A percentile compares a stretch with the other conserved stretches of the same genome.
Evolutionary conservation across 2,329 filamentous ascomycete species (phyloP).

Genomic region (Fusarium gaditjirri): DNA sequence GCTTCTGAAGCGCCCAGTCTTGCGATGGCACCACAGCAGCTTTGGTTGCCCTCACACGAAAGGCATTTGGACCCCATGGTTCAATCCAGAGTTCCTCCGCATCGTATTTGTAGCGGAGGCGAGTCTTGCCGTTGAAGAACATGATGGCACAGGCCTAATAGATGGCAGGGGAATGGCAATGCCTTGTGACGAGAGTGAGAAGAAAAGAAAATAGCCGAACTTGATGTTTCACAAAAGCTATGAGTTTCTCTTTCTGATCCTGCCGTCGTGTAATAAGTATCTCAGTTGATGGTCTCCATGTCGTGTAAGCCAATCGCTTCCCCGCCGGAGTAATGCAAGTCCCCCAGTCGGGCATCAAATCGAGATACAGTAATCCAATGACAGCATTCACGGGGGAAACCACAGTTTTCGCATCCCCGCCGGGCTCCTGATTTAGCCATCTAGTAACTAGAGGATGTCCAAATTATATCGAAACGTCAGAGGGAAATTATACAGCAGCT

Average conservation of each 20-base stretch:
- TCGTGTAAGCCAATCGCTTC: conserved; percentile 14
- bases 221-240: background rate
- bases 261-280: background rate
- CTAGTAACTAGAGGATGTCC: background rate
- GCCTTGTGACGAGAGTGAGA: background rate
- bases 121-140: conserved; percentile 19
- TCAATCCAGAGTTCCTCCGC: conserved; percentile 19
- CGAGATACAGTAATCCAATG: conserved; percentile 11
- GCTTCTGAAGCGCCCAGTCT: conserved; percentile 15
- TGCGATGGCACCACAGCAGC: conserved; percentile 1
- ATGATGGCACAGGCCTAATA: background rate
- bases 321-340: conserved; percentile 19
- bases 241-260: background rate
- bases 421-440: background rate
- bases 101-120: conserved; percentile 13
- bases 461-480: no score
- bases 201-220: fast-evolving
- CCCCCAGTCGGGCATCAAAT: conserved; percentile 9
- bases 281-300: background rate
- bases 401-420: background rate
- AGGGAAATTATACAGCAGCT: no score
- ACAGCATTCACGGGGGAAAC: background rate
- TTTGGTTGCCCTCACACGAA: conserved; percentile 12
- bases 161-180: background rate
- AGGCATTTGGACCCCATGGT: conserved; percentile 14